Conservation (phyloP, 2,329 filamentous ascomycete species). For the Phialophora macrospora region DNA sequence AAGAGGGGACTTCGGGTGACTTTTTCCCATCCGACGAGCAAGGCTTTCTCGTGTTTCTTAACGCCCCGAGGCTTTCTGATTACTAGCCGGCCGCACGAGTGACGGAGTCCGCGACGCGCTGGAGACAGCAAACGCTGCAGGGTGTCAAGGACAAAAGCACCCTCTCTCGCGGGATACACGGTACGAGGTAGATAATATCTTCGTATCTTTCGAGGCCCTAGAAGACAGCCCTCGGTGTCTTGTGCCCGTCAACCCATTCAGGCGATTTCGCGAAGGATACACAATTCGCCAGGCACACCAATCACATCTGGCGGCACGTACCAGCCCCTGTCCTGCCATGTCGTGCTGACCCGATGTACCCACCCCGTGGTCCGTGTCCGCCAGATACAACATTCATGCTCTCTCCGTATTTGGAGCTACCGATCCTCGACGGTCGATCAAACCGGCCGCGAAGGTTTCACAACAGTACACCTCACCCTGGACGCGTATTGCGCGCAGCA, state of each 20-base stretch:
- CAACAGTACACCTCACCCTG: neutral
- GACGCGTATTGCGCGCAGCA: neutral
- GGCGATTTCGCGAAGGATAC: neutral
- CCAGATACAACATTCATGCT: neutral
- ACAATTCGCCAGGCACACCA: slow-evolving; percentile 29
- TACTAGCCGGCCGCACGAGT: neutral
- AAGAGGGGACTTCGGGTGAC: neutral
- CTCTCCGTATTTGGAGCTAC: neutral
- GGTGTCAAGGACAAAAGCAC: neutral
- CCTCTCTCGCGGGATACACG: neutral
- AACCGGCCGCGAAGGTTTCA: slow-evolving; percentile 2
- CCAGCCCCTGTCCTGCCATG: slow-evolving; percentile 12
- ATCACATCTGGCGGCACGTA: slow-evolving; percentile 18
- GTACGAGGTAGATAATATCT: neutral
- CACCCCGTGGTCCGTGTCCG: neutral
- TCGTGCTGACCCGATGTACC: neutral
- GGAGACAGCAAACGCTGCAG: neutral
- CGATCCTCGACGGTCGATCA: slow-evolving; percentile 2
- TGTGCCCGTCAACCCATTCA: slow-evolving; percentile 14
- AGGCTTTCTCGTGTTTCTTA: neutral
- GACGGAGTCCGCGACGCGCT: neutral
- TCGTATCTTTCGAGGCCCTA: neutral
- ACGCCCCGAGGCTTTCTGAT: neutral
- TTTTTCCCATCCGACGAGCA: neutral
- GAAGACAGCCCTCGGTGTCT: neutral